A percentile compares a stretch with the other conserved stretches of the same genome.
phyloP scores from a whole-genome alignment of 129 eudicot species.

The Flaveria linearis region DNA sequence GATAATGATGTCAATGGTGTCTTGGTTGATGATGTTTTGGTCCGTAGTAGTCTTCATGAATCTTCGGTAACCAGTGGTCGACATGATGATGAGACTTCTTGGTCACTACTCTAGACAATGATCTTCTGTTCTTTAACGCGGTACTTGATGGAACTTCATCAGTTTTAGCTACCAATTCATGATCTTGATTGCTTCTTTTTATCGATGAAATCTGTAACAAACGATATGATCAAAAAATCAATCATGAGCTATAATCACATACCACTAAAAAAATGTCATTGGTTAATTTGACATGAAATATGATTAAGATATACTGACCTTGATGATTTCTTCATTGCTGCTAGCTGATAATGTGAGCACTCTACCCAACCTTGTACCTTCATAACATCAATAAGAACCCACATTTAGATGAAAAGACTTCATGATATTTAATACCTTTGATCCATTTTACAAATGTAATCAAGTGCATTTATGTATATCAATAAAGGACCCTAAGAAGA shows the following conservation, averaged over 20 bases:
- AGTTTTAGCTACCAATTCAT: constrained; percentile 24
- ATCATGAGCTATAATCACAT: background rate
- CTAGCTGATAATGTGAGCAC: constrained; percentile 20
- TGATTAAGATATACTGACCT: constrained; percentile 36
- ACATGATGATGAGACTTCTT: constrained; percentile 43
- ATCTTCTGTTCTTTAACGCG: constrained; percentile 40
- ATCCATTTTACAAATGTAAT: background rate
- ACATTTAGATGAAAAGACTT: background rate
- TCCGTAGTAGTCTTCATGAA: constrained; percentile 89
- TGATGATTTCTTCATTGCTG: constrained; percentile 19
- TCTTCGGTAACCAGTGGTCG: constrained; percentile 63
- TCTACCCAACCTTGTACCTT: constrained; percentile 49
- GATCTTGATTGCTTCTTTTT: constrained; percentile 23
- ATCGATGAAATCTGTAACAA: constrained; percentile 20
- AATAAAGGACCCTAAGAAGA: background rate
- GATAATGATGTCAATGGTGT: constrained; percentile 43
- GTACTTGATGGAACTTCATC: constrained; percentile 45
- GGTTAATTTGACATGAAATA: background rate
- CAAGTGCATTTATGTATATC: background rate
- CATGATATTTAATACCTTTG: background rate
- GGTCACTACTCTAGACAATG: constrained; percentile 31
- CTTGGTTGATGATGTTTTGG: constrained; percentile 60
- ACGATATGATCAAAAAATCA: background rate
- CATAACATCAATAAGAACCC: constrained; percentile 7
- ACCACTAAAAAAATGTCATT: background rate